Conservation (phyloP, 2,329 filamentous ascomycete species). For the Diplodia corticola region DNA sequence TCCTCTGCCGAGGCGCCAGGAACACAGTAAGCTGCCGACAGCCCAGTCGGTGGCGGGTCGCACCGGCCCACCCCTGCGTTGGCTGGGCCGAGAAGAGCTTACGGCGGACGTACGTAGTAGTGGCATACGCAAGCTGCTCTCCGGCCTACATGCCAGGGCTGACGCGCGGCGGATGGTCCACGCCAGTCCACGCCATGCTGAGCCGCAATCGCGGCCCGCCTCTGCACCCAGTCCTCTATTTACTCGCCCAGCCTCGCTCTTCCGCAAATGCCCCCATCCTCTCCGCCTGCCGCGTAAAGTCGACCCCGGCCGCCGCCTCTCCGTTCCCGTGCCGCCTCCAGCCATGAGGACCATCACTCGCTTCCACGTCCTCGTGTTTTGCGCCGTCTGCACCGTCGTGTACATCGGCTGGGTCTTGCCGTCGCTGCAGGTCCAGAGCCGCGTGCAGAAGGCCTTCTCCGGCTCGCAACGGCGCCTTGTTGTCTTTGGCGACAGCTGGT, state of each 20-base stretch:
- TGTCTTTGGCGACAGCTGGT: conserved; percentile 44
- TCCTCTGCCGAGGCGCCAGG: background rate
- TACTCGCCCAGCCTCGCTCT: background rate
- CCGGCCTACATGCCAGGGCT: conserved; percentile 2
- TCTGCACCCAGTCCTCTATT: background rate
- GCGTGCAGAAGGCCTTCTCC: conserved; percentile 34
- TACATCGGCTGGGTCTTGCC: conserved; percentile 36
- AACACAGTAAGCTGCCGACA: background rate
- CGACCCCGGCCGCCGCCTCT: background rate
- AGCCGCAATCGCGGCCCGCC: conserved; percentile 1
- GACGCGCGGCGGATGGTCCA: conserved; percentile 15
- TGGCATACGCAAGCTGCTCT: conserved; percentile 15
- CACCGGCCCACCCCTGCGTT: conserved; percentile 6
- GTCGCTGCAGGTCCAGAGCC: conserved; percentile 31
- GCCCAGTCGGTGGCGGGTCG: background rate
- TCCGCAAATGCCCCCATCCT: background rate
- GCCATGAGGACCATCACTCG: conserved; percentile 37
- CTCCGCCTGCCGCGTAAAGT: background rate
- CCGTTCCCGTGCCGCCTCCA: background rate
- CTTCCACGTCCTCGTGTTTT: conserved; percentile 32
- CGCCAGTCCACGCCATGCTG: conserved; percentile 16
- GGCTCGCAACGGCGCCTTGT: conserved; percentile 36
- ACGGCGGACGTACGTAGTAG: background rate
- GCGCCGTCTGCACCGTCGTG: conserved; percentile 32
- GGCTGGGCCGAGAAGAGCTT: conserved; percentile 4